phyloP scores from a whole-genome alignment of 371 early-diverging fungal genomes.

The Lichtheimia hyalospora region DNA sequence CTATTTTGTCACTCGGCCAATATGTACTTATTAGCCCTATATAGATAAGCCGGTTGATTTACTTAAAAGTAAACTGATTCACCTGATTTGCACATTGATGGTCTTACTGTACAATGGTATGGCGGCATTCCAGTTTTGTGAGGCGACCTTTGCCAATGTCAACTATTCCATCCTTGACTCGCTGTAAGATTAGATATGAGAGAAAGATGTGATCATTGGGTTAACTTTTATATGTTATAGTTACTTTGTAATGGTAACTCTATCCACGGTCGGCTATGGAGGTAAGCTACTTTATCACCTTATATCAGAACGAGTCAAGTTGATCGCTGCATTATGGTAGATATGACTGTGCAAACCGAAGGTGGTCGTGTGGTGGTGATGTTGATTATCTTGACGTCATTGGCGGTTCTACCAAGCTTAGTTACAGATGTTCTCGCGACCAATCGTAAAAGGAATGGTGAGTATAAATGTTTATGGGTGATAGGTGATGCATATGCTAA shows the following conservation, averaged over 20 bases:
- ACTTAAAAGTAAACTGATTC: constrained; percentile 59
- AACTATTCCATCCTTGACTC: constrained; percentile 55
- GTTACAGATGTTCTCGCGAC: constrained; percentile 60
- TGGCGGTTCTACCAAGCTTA: constrained; percentile 64
- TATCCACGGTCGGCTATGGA: constrained; percentile 83
- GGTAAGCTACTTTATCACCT: constrained; percentile 15
- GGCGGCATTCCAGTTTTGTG: constrained; percentile 71
- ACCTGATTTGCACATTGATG: constrained; percentile 63
- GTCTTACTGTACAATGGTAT: constrained; percentile 68
- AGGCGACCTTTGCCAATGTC: constrained; percentile 56
- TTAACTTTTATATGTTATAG: constrained; percentile 8
- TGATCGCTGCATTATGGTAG: constrained; percentile 19
- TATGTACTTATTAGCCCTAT: neutral
- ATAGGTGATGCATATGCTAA: constrained; percentile 1
- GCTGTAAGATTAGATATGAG: constrained; percentile 16
- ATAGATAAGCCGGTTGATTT: constrained; percentile 48
- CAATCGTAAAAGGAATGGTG: constrained; percentile 47
- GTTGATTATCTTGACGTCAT: constrained; percentile 64
- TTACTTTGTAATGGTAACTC: constrained; percentile 66
- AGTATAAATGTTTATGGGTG: constrained; percentile 10
- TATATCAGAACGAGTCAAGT: no score
- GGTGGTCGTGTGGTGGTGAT: constrained; percentile 69
- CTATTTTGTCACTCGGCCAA: neutral
- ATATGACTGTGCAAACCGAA: constrained; percentile 66
- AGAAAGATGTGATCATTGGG: neutral